A percentile compares a stretch with the other conserved stretches of the same genome.
Evolutionary conservation across 1,139 yeast genomes (phyloP).

Genomic region (Protomyces gravidus): DNA sequence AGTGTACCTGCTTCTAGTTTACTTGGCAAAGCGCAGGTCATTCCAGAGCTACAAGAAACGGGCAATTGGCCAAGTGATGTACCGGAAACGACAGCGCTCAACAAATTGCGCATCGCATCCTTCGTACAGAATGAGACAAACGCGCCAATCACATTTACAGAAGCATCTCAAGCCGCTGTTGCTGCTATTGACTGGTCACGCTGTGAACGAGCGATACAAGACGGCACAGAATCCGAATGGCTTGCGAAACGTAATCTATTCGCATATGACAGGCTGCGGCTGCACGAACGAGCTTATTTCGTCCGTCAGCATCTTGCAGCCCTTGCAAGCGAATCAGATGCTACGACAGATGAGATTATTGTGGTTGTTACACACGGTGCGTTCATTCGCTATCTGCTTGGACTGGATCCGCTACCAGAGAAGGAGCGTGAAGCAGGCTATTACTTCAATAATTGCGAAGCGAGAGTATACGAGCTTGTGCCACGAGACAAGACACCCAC

Average conservation of each 20-base stretch:
- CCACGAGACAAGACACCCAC: neutral
- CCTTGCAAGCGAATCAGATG: neutral
- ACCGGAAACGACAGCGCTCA: neutral
- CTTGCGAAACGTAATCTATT: neutral
- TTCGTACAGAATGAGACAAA: neutral
- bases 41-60: conserved; percentile 10
- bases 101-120: neutral
- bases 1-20: neutral
- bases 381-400: conserved; percentile 6
- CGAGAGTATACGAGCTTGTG: conserved; percentile 2
- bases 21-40: neutral
- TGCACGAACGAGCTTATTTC: neutral
- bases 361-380: conserved; percentile 3
- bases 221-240: neutral
- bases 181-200: neutral
- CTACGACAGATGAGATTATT: neutral
- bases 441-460: conserved; percentile 12
- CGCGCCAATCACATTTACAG: neutral
- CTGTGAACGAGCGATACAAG: neutral
- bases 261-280: neutral
- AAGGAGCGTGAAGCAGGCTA: neutral
- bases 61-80: conserved; percentile 5
- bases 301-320: neutral
- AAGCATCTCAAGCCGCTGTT: neutral
- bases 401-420: neutral